Base-by-base conservation (phyloP, 805 yeast genomes). In the Candida silvicultrix region DNA sequence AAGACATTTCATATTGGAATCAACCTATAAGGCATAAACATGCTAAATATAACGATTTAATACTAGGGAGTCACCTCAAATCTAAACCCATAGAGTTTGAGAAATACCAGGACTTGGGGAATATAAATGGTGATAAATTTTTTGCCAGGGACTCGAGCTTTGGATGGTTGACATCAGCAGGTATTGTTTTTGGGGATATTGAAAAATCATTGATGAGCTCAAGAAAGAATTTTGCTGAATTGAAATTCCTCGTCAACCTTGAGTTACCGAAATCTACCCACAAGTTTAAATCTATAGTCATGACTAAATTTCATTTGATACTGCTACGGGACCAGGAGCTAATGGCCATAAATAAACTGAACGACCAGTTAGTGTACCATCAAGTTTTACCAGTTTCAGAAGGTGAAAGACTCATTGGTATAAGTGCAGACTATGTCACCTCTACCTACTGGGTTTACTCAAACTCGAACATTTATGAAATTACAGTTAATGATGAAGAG, bases 391-490 rank as follows among this genome's bases (percentile, higher is more conserved):
- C 65, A 38, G 54, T 47, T 44, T 57, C 56, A 21, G 60, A 60
- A 5, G 59, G 58, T 39, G 77, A 71, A 40, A 55, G 60, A 23
- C 58, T 75, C 40, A 46, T 71, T 7, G 83, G 83, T 0, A 58
- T 80, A 5, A 56, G 73, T 2, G 69, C 71, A 2, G 95, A 85
- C 55, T 63, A 64, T 43, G 48, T 62, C 4, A 64, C 64, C 39
- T 58, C 70, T 1, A 86, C 98, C 0, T 85, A 70, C 54, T 94
- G 99, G 99, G 63, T 85, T 4, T 87, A 70, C 55, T 78, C 94
- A 0, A 63, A 67, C 12, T 58, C 65, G 5, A 71, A 71, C 42
- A 78, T 94, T 10, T 85, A 75, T 58, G 99, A 94, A 60, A 64
- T 94, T 7, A 72, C 83, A 10, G 68, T 87, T 12, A 74, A 74